These are phyloP conservation scores for Didymella arachidicola DNA, from an alignment of 2,329 filamentous ascomycete species.

Conservation along the genomic window DNA sequence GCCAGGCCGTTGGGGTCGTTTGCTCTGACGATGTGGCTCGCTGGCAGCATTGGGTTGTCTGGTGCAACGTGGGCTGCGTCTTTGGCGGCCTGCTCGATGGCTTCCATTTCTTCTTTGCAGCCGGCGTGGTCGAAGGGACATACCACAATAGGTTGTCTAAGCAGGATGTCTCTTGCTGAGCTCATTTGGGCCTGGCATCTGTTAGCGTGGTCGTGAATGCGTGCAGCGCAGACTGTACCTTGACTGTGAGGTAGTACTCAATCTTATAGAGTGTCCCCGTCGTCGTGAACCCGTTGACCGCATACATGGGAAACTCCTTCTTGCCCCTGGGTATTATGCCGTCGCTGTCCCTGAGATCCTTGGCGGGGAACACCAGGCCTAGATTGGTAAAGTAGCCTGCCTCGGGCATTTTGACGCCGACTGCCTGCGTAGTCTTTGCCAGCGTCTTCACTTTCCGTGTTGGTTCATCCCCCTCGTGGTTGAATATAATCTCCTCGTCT, in stretches of 20 bases:
- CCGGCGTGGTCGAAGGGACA: constrained; percentile 94
- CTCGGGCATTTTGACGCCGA: constrained; percentile 87
- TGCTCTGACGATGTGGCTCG: constrained; percentile 80
- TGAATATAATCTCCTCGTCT: constrained; percentile 98
- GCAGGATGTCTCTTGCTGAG: constrained; percentile 83
- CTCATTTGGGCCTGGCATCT: constrained; percentile 84
- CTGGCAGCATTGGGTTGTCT: constrained; percentile 91
- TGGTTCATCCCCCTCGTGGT: constrained; percentile 95
- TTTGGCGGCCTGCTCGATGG: constrained; percentile 93
- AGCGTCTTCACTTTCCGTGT: constrained; percentile 88
- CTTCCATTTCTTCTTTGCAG: constrained; percentile 98
- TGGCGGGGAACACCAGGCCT: constrained; percentile 87
- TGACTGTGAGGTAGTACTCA: constrained; percentile 93
- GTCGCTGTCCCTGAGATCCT: constrained; percentile 85
- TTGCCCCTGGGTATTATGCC: constrained; percentile 87
- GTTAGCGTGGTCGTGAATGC: constrained; percentile 17
- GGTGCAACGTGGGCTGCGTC: constrained; percentile 88
- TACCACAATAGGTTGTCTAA: constrained; percentile 93
- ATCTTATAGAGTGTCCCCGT: constrained; percentile 96
- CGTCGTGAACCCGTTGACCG: constrained; percentile 90
- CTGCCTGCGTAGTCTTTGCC: constrained; percentile 80
- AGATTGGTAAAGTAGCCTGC: constrained; percentile 92
- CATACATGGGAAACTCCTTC: constrained; percentile 86
- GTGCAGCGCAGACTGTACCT: constrained; percentile 64
- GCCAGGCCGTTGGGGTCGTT: constrained; percentile 72